Base-by-base conservation (phyloP, 2,329 filamentous ascomycete genomes). In the Cordyceps militaris region DNA sequence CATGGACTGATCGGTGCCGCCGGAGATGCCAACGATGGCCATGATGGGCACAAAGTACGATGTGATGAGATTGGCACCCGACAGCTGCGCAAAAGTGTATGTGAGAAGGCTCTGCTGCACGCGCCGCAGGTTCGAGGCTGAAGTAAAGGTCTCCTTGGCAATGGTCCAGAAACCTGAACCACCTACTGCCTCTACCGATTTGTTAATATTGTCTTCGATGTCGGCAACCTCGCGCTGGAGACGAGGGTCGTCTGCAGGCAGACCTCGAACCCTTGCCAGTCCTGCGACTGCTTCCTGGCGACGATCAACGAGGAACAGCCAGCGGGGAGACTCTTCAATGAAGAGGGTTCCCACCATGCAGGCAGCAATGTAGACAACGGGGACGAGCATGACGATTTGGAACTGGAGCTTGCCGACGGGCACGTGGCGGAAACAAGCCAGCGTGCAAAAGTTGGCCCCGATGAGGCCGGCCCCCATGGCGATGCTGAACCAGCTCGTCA, bases 11-110 rank as follows among this genome's bases (percentile, higher is more conserved):
- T 64, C 64, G 0, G 68, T 69, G 1, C 65, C 66, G 2, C 68
- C 62, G 1, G 59, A 61, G 1, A 68, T 32, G 1, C 74, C 74
- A 6, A 75, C 61, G 11, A 77, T 57, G 2, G 62, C 67, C 44
- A 79, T 58, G 38, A 78, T 73, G 1, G 74, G 70, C 0, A 78
- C 68, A 6, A 77, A 64, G 60, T 79, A 75, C 13, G 71, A 65
- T 0, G 74, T 75, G 48, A 79, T 72, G 1, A 70, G 68, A 62
- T 75, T 74, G 19, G 74, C 74, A 5, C 76, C 74, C 0, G 73
- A 74, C 47, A 77, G 69, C 61, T 79, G 73, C 0, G 75, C 66
- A 11, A 77, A 66, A 0, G 68, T 66, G 23, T 73, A 76, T 0
- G 70, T 70, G 21, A 74, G 59, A 4, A 74, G 63, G 9, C 66